Conservation (phyloP, 129 eudicot species). For the Pittosporum tobira region DNA sequence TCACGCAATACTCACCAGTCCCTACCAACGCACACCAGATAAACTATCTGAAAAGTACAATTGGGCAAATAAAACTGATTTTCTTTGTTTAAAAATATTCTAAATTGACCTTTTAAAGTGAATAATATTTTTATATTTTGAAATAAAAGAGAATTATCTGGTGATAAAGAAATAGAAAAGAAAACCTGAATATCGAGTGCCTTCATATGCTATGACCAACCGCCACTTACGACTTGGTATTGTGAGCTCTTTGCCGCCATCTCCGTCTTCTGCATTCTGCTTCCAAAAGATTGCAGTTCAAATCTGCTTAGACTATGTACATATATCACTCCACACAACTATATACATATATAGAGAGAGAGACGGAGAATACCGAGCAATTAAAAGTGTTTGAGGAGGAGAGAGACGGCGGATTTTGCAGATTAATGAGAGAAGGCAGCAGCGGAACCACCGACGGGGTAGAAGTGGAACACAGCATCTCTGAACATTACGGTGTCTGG, state of each 20-base stretch:
- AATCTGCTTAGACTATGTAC: background rate
- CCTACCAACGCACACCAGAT: no score
- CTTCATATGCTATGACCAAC: constrained; percentile 63
- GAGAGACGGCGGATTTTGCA: background rate
- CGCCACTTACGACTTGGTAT: constrained; percentile 51
- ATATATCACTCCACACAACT: background rate
- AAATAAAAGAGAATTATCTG: background rate
- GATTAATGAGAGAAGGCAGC: background rate
- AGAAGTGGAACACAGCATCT: background rate
- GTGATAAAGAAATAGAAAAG: no score
- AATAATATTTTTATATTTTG: no score
- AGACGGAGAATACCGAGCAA: background rate
- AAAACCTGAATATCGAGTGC: constrained; percentile 67
- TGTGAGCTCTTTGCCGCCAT: background rate
- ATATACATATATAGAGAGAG: background rate
- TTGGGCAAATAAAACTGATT: no score
- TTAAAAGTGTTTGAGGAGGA: background rate
- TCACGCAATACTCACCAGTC: no score
- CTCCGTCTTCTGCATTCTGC: background rate
- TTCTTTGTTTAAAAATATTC: no score
- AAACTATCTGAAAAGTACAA: no score
- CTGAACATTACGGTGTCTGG: background rate
- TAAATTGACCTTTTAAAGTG: no score
- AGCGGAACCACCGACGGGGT: background rate
- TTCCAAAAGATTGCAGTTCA: background rate